Evolutionary conservation across 1,284 basidiomycete species (phyloP), one percentile per base, ranked within the genome.

Genomic region (Coriolopsis trogii): DNA sequence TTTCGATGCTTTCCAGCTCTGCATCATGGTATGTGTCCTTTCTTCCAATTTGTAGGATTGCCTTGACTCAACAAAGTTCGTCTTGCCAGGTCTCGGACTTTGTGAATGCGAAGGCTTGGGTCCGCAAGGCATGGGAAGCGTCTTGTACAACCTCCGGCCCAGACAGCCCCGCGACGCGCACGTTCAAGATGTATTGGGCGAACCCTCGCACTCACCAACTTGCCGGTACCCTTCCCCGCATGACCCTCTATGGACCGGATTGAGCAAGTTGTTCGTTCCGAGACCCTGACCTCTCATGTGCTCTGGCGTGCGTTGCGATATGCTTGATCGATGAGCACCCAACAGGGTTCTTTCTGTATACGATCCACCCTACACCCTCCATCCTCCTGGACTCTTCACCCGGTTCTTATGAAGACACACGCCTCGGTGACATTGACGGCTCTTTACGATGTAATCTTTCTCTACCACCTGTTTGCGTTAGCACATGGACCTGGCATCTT

Each of bases 1-100:
- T 45, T 65, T 62, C 45, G 61, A 64, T 31, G 63, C 61, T 0
- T 65, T 63, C 48, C 62, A 64, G 45, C 61, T 65, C 37, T 65
- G 62, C 36, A 56, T 60, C 9, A 23, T 61, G 46, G 60, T 56
- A 28, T 16, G 33, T 34, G n/a, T 8, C 24, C 43, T 31, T n/a
- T 3, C 21, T 6, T 8, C 23, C 18, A 26, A 25, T 38, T 20
- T 25, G 16, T 6, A n/a, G n/a, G n/a, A n/a, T n/a, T n/a, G n/a
- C n/a, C n/a, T n/a, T n/a, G n/a, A n/a, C n/a, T n/a, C n/a, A n/a
- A n/a, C 6, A 29, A 13, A 25, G n/a, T n/a, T 6, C 23, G 5
- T 13, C 12, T 38, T 4, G 38, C 8, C 31, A 64, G 62, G 62
- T 64, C 1, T 60, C 62, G 3, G 62, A 64, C 51, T 62, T 57